Conservation (phyloP, 140 eudicot genomes). For the Flaveria floridana region DNA sequence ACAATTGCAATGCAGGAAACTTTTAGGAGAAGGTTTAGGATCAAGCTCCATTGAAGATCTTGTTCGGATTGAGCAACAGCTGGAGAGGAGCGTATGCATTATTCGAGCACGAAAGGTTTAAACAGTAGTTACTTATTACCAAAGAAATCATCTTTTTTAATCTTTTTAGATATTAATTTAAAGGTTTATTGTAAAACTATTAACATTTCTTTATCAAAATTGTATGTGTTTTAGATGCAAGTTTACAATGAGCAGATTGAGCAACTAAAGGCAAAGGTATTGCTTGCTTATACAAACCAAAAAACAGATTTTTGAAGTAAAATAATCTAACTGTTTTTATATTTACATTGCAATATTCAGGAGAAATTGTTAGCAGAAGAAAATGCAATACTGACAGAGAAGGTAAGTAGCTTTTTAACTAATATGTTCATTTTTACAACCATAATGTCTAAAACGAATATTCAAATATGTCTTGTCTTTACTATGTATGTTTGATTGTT, state of each 20-base stretch:
- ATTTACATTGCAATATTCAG: slow-evolving; percentile 30
- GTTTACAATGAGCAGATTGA: slow-evolving; percentile 72
- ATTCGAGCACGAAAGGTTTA: slow-evolving; percentile 86
- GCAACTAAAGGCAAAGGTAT: slow-evolving; percentile 74
- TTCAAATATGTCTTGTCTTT: too few relatives aligned
- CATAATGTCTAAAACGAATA: neutral
- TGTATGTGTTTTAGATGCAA: slow-evolving; percentile 57
- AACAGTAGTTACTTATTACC: neutral
- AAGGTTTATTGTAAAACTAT: slow-evolving; percentile 7
- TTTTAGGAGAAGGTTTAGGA: slow-evolving; percentile 76
- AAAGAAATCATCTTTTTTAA: neutral
- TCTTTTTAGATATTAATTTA: neutral
- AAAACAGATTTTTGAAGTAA: neutral
- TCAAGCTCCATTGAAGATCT: slow-evolving; percentile 74
- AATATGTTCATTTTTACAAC: neutral
- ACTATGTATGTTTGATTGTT: neutral
- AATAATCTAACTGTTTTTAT: neutral
- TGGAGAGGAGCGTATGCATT: slow-evolving; percentile 62
- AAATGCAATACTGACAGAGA: slow-evolving; percentile 57
- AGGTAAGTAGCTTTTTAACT: slow-evolving; percentile 42
- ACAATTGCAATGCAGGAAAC: slow-evolving; percentile 42
- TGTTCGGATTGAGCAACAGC: slow-evolving; percentile 65
- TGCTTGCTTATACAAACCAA: neutral
- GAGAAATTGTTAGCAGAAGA: slow-evolving; percentile 62
- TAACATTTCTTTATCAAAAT: slow-evolving; percentile 16